A percentile compares a stretch with the other conserved stretches of the same genome.
Evolutionary conservation across 495 filamentous ascomycete genomes (phyloP).

Genomic region (Neurospora africana): DNA sequence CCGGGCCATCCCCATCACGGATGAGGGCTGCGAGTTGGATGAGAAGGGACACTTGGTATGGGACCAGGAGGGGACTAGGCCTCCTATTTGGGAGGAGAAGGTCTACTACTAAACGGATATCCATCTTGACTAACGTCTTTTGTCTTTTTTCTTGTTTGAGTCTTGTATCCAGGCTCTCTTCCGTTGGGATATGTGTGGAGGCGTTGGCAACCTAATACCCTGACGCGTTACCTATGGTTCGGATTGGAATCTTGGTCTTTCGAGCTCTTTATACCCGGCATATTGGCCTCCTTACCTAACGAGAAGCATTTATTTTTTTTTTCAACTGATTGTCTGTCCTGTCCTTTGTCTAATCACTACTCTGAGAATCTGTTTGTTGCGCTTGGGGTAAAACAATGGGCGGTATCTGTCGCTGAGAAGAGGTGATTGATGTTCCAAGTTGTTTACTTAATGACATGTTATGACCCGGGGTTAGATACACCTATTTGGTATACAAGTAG

Average conservation of each 20-base stretch:
- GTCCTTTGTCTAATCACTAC: neutral
- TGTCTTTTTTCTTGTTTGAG: constrained; percentile 1
- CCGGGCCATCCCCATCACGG: constrained; percentile 66
- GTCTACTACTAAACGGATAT: constrained; percentile 32
- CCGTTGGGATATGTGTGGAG: neutral
- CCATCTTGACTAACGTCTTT: neutral
- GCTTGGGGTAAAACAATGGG: neutral
- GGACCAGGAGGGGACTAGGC: constrained; percentile 58
- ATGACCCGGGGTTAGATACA: neutral
- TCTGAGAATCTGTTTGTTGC: neutral
- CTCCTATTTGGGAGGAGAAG: constrained; percentile 75
- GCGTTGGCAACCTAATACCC: neutral
- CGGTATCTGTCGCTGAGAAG: neutral
- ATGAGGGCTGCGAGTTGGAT: constrained; percentile 71
- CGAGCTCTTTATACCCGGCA: neutral
- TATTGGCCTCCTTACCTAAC: neutral
- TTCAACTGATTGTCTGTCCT: neutral
- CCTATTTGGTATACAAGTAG: neutral
- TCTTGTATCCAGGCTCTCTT: neutral
- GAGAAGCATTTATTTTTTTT: neutral
- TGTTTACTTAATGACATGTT: neutral
- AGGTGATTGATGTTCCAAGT: neutral
- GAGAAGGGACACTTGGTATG: constrained; percentile 71
- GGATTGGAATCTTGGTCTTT: neutral
- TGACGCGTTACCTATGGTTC: neutral